Percentiles rank a stretch among this genome's conserved stretches.
Evolutionary conservation across 495 filamentous ascomycete genomes (phyloP).

Genomic region (Hypoxylon fuscum): DNA sequence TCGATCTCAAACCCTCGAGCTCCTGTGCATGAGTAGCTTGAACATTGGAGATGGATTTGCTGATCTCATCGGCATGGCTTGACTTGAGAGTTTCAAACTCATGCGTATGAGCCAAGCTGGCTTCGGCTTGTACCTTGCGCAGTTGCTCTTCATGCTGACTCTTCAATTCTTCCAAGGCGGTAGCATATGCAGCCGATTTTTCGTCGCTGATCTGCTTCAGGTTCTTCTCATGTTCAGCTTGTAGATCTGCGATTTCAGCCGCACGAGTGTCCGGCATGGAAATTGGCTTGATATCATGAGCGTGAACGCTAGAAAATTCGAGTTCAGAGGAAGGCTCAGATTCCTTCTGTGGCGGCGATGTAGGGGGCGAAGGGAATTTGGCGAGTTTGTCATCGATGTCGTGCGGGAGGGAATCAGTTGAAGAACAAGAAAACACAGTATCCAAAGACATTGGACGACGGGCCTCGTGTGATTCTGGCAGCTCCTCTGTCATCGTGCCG

Average conservation of each 20-base stretch:
- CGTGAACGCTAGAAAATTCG: constrained; percentile 43
- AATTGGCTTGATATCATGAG: constrained; percentile 47
- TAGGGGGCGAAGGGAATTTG: constrained; percentile 58
- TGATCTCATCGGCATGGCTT: constrained; percentile 52
- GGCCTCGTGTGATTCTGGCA: constrained; percentile 32
- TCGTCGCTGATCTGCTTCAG: constrained; percentile 54
- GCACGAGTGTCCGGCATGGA: constrained; percentile 40
- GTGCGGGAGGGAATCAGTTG: constrained; percentile 53
- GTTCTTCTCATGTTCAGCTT: constrained; percentile 57
- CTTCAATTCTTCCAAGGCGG: constrained; percentile 56
- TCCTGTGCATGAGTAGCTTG: constrained; percentile 44
- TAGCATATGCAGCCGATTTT: constrained; percentile 55
- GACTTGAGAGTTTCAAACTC: constrained; percentile 50
- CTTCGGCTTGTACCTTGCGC: constrained; percentile 48
- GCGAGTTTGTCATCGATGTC: constrained; percentile 57
- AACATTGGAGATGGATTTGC: constrained; percentile 41
- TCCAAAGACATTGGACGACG: constrained; percentile 51
- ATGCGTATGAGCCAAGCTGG: constrained; percentile 49
- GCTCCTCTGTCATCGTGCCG: constrained; percentile 85
- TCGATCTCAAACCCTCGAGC: constrained; percentile 52
- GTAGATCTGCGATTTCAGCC: constrained; percentile 37
- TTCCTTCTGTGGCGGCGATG: constrained; percentile 40
- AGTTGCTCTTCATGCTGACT: constrained; percentile 54
- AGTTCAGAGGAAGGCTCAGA: constrained; percentile 33
- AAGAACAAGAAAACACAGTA: constrained; percentile 43